Conservation (phyloP, 78 protist species). For the Planoprotostelium fungivorum region DNA sequence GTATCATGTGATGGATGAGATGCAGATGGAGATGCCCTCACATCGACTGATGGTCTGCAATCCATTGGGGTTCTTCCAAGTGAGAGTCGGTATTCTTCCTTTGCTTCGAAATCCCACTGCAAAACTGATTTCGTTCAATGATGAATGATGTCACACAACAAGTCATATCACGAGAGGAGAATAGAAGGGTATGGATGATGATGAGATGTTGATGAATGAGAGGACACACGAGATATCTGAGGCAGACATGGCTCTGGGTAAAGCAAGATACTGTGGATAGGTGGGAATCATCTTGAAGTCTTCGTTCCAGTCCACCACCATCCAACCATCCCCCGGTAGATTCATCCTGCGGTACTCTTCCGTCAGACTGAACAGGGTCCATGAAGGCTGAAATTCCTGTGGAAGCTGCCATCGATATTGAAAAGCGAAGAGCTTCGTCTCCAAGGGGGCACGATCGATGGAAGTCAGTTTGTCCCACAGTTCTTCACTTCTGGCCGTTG, state of each 20-base stretch:
- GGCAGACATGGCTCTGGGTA: not conserved
- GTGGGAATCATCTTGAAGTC: not conserved
- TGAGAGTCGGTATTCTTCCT: not conserved
- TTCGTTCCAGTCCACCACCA: not conserved
- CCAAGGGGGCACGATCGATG: not conserved
- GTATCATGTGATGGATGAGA: too few species aligned
- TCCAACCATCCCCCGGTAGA: not conserved
- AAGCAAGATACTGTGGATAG: not conserved
- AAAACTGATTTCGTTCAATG: too few species aligned
- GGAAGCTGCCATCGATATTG: not conserved
- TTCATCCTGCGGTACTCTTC: not conserved
- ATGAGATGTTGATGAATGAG: too few species aligned
- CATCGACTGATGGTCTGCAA: not conserved
- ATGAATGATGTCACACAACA: too few species aligned
- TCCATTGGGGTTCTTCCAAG: not conserved
- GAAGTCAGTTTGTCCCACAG: not conserved
- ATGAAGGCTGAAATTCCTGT: not conserved
- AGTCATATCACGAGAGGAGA: too few species aligned
- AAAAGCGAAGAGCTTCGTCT: not conserved
- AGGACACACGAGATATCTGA: not conserved
- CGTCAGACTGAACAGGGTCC: not conserved
- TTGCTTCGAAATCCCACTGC: not conserved
- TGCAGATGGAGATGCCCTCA: too few species aligned
- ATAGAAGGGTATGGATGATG: too few species aligned
- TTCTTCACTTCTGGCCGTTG: not conserved